Percentiles rank a stretch among this genome's conserved stretches.
phyloP scores from a whole-genome alignment of 2,329 filamentous ascomycete species.

The Aspergillus fructus region DNA sequence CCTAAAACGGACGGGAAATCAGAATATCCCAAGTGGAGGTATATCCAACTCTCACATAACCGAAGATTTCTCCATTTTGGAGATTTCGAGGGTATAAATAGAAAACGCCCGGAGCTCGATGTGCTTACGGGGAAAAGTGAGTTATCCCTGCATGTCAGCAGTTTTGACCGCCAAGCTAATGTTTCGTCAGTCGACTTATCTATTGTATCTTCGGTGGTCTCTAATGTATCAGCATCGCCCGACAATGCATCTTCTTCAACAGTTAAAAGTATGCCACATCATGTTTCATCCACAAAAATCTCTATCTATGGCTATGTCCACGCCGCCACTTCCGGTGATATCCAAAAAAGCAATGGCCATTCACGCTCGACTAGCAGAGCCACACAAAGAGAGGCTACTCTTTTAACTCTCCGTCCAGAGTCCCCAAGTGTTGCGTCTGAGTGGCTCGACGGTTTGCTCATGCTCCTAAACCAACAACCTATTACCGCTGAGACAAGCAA shows the following conservation, averaged over 20 bases:
- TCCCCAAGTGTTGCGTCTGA: slow-evolving; percentile 85
- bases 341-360: slow-evolving; percentile 32
- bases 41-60: slow-evolving; percentile 86
- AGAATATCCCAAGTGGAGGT: slow-evolving; percentile 64
- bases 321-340: slow-evolving; percentile 33
- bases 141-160: slow-evolving; percentile 19
- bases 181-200: slow-evolving; percentile 67
- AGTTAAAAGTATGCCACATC: slow-evolving; percentile 43
- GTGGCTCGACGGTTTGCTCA: slow-evolving; percentile 92
- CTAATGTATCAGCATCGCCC: slow-evolving; percentile 75
- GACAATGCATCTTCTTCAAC: slow-evolving; percentile 50
- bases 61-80: slow-evolving; percentile 85
- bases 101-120: slow-evolving; percentile 69
- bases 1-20: slow-evolving; percentile 50
- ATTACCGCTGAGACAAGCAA: slow-evolving; percentile 97
- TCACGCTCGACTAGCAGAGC: slow-evolving; percentile 32
- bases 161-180: not conserved
- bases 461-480: slow-evolving; percentile 91
- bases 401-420: slow-evolving; percentile 79
- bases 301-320: slow-evolving; percentile 76
- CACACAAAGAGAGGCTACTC: slow-evolving; percentile 63
- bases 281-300: slow-evolving; percentile 69
- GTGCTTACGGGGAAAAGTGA: slow-evolving; percentile 70
- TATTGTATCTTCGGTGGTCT: slow-evolving; percentile 87
- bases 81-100: slow-evolving; percentile 69